phyloP scores from a whole-genome alignment of 352 stramenopile species.

The Globisporangium canariense region DNA sequence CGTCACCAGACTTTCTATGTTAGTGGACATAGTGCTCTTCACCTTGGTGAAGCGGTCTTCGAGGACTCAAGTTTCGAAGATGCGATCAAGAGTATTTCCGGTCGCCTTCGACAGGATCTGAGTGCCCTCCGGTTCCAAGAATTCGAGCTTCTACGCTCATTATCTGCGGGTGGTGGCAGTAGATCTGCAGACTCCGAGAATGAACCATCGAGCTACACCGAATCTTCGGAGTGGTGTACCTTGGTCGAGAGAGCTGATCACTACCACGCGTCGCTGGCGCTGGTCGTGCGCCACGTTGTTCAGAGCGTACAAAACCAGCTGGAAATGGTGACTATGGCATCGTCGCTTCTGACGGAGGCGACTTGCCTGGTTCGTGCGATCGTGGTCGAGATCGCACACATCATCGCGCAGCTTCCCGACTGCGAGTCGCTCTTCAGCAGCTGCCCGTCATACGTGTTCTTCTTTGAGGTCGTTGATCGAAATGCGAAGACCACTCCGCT shows the following conservation, averaged over 20 bases:
- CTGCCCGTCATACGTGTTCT: conserved; percentile 62
- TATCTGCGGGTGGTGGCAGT: conserved; percentile 2
- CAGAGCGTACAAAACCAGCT: background rate
- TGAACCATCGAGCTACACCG: conserved; percentile 1
- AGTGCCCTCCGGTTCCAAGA: conserved; percentile 19
- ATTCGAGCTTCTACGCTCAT: conserved; percentile 10
- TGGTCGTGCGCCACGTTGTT: conserved; percentile 13
- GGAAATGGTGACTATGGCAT: background rate
- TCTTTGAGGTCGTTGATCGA: conserved; percentile 57
- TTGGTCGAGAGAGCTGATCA: conserved; percentile 31
- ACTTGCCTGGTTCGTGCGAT: conserved; percentile 15
- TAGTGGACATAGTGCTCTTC: background rate
- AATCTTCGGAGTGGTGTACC: conserved; percentile 26
- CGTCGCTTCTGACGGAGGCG: background rate
- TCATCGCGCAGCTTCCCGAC: conserved; percentile 57
- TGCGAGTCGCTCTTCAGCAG: conserved; percentile 49
- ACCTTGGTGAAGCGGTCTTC: background rate
- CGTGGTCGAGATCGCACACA: conserved; percentile 27
- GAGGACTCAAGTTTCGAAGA: background rate
- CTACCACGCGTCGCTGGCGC: conserved; percentile 30
- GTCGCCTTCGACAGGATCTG: conserved; percentile 13
- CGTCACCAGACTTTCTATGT: background rate
- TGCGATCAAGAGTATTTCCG: background rate
- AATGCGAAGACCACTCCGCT: conserved; percentile 49
- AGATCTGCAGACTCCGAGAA: background rate